Base-by-base conservation (phyloP, 768 basidiomycete species). In the Lactarius evosmus region DNA sequence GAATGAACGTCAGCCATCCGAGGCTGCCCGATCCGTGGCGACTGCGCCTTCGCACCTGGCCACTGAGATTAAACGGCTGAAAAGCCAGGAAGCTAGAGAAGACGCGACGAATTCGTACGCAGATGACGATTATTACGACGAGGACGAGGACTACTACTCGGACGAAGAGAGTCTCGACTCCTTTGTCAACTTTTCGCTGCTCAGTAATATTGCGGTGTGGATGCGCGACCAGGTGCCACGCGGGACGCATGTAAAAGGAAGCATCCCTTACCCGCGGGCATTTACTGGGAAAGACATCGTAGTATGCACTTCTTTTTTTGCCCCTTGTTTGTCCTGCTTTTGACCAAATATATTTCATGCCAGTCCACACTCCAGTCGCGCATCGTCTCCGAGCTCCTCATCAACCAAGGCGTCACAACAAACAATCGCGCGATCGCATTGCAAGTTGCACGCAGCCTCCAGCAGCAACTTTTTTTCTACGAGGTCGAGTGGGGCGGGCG, bases 261-360 rank as follows among this genome's bases (percentile, higher is more conserved):
- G 93, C 60, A 91, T 98, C 46, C 89, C 91, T 3, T 96, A 96
- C 73, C 90, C 88, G 5, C 80, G 85, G 4, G 89, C 92, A 25
- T 98, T 98, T 69, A 98, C 96, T 3, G 96, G 96, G 7, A 92
- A 91, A 70, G 94, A 98, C 70, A 86, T 96, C 38, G 93, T 98
- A 67, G 91, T 95, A 76, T 71, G 92, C 81, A 7, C 14, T 27
- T 17, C 30, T 34, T 22, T 14, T 19, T 36, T 36, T 12, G 19
- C 30, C 25, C 11, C 16, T 16, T 25, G 8, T 34, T 6, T 46
- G 16, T 36, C 38, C 36, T 29, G 40, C 19, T 54, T 38, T 40
- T 61, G 27, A 56, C 38, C 29, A 12, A 32, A 32, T 19, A 9
- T 64, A 30, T 29, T 36, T 30, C 12, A 27, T 68, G n/a, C 65